Evolutionary conservation across 495 filamentous ascomycete species (phyloP).

Genomic region (Trichoderma virens): DNA sequence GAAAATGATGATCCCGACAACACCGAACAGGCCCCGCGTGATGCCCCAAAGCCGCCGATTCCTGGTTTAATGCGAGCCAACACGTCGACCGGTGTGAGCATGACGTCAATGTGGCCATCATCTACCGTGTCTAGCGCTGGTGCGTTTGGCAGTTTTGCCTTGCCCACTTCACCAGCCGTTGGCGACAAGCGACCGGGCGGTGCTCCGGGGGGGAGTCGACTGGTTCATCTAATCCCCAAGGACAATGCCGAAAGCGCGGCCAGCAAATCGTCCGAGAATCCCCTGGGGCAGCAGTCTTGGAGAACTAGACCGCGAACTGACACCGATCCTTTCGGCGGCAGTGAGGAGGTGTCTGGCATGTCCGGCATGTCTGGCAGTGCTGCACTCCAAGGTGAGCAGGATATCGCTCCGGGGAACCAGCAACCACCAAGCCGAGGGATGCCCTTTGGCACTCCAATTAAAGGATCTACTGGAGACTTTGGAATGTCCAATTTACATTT

Average conservation of each 20-base stretch:
- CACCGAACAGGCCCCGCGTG: constrained; percentile 24
- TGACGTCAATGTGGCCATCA: constrained; percentile 62
- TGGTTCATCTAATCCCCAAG: constrained; percentile 76
- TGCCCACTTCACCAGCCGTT: constrained; percentile 39
- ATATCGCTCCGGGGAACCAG: constrained; percentile 53
- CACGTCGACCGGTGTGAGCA: constrained; percentile 37
- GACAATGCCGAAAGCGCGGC: constrained; percentile 61
- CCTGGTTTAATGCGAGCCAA: constrained; percentile 61
- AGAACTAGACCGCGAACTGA: constrained; percentile 56
- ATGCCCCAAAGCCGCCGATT: constrained; percentile 42
- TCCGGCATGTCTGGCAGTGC: no score
- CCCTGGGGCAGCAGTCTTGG: constrained; percentile 35
- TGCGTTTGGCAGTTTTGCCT: constrained; percentile 78
- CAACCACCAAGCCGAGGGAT: constrained; percentile 28
- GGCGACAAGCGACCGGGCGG: constrained; percentile 71
- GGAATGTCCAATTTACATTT: constrained; percentile 74
- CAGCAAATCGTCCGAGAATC: constrained; percentile 27
- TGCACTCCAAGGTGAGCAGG: constrained; percentile 69
- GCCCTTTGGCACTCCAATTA: constrained; percentile 48
- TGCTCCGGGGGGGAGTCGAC: constrained; percentile 66
- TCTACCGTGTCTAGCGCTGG: constrained; percentile 65
- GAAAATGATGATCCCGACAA: constrained; percentile 42
- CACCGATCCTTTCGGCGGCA: constrained; percentile 68
- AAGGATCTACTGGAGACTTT: constrained; percentile 55
- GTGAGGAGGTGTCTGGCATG: constrained; percentile 51